Conservation (phyloP, 2,329 filamentous ascomycete species). For the Davidsoniella virescens region DNA sequence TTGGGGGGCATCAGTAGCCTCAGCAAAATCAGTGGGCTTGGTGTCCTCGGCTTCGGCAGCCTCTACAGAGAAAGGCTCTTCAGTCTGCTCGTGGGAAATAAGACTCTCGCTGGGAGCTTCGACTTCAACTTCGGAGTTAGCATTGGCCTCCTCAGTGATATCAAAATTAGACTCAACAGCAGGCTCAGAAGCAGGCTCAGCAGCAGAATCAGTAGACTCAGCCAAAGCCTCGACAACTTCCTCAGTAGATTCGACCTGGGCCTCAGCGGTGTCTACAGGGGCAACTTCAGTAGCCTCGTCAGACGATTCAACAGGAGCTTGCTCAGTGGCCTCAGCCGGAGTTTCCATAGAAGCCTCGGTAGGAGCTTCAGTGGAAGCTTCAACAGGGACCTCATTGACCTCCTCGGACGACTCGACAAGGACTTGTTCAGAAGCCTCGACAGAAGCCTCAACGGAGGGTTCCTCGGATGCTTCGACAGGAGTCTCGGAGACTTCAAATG, state of each 20-base stretch:
- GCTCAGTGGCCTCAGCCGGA: conserved; percentile 2
- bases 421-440: conserved; percentile 2
- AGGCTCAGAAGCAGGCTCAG: conserved; percentile 15
- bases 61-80: background rate
- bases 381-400: background rate
- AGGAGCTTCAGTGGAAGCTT: conserved; percentile 6
- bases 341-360: background rate
- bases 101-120: conserved; percentile 2
- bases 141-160: conserved; percentile 2
- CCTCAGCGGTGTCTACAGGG: background rate
- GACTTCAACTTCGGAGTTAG: background rate
- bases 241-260: conserved; percentile 3
- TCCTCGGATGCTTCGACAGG: conserved; percentile 8
- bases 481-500: conserved; percentile 9
- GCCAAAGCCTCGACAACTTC: conserved; percentile 14
- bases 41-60: background rate
- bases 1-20: background rate
- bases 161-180: background rate
- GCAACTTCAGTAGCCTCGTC: background rate
- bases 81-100: conserved; percentile 2
- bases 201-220: conserved; percentile 8
- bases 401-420: conserved; percentile 9
- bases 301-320: background rate
- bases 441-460: background rate
- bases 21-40: conserved; percentile 7